A percentile compares a stretch with the other conserved stretches of the same genome.
Evolutionary conservation across 139 green algal species (phyloP).

Genomic region (Zygnema circumcarinatum): DNA sequence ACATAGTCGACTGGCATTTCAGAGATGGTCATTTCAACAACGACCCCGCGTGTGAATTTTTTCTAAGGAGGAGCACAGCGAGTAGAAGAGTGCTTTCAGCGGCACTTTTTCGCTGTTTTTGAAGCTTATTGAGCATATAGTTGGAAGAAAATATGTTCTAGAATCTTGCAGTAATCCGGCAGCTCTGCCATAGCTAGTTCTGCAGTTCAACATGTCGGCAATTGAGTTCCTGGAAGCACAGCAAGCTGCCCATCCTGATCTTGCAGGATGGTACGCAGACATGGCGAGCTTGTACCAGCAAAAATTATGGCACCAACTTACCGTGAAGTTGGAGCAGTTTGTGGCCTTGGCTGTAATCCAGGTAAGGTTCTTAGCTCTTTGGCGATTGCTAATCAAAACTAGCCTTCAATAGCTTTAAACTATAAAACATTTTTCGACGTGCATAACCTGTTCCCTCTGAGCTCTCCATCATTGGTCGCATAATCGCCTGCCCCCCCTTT

Average conservation of each 20-base stretch:
- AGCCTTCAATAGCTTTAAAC: background rate
- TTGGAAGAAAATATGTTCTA: no score
- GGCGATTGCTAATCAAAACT: background rate
- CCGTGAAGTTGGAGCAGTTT: slow-evolving; percentile 81
- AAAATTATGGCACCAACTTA: slow-evolving; percentile 98
- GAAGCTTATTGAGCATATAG: background rate
- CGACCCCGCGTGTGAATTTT: no score
- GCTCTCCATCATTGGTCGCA: no score
- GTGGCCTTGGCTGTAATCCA: slow-evolving; percentile 47
- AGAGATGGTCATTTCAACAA: no score
- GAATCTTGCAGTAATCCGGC: background rate
- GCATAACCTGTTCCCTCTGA: no score
- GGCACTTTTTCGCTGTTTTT: background rate
- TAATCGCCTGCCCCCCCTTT: slow-evolving; percentile 11
- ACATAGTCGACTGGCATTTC: no score
- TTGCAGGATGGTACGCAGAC: slow-evolving; percentile 54
- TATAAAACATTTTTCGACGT: no score
- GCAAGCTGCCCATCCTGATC: slow-evolving; percentile 53
- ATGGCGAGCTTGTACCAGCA: slow-evolving; percentile 78
- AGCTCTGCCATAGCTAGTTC: background rate
- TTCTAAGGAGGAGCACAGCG: no score
- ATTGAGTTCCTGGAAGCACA: slow-evolving; percentile 53
- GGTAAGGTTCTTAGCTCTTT: slow-evolving; percentile 12
- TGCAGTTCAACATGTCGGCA: slow-evolving; percentile 42
- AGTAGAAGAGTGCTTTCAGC: background rate